Base-by-base conservation (phyloP, 106 monocot genomes). In the Dioscorea zingiberensis region DNA sequence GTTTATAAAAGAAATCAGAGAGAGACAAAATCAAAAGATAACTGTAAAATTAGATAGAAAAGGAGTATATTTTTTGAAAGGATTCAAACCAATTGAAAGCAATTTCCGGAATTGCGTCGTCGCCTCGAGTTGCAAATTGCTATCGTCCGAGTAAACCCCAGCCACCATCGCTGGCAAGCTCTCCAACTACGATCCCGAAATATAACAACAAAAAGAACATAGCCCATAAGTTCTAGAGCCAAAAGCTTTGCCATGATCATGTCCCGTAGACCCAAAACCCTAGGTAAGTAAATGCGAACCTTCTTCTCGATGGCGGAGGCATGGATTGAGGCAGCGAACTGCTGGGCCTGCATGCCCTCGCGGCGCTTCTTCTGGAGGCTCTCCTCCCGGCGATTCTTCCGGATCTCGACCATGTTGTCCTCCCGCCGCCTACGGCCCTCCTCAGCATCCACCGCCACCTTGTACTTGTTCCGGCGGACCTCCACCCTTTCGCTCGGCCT, bases 341-440 rank as follows among this genome's bases (percentile, higher is more conserved):
- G 28, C 27, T 71, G 60, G 27, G 66, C 53, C 54, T 71, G 81
- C 75, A 71, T 74, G 46, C 60, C 77, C 55, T 69, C 69, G 49
- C 74, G 64, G 64, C 77, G 69, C 66, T 74, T 73, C 66, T 74
- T 77, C 15, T 63, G 70, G 60, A 69, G 77, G 46, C 71, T 77
- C 82, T 89, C 85, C 63, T 84, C 78, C 45, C 72, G 68, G 27
- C 55, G 80, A 59, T 59, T 83, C 74, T 83, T 80, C 60, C 83
- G 80, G 80, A 83, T 79, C 71, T 83, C 87, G 70, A 87, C 80
- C 83, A 83, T 74, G 71, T 87, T 83, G 60, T 87, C 87, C 59
- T 83, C 71, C 47, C 83, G 55, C 65, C 87, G 63, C 45, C 80
- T 75, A 17, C 87, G 76, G 13, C 87, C 83, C 71, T 87, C 87